These are phyloP conservation scores for Boletus calvinii DNA, from an alignment of 1,284 basidiomycete species.

Conservation along the genomic window DNA sequence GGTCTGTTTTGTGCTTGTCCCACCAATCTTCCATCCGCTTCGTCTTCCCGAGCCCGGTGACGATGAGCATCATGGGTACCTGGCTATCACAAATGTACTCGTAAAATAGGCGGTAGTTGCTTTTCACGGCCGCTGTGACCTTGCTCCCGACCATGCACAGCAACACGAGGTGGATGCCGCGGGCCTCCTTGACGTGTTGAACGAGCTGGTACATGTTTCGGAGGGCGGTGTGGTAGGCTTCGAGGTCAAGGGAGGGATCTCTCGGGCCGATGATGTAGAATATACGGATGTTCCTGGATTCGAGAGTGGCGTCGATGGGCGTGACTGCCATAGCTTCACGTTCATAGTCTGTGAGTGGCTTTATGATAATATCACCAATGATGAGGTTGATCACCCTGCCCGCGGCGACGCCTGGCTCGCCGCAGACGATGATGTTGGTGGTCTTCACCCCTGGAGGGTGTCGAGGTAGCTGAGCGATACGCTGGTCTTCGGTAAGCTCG, in stretches of 20 bases:
- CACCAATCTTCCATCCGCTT: conserved; percentile 33
- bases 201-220: conserved; percentile 22
- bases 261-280: conserved; percentile 24
- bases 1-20: conserved; percentile 23
- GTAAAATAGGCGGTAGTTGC: conserved; percentile 29
- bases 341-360: conserved; percentile 27
- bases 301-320: conserved; percentile 23
- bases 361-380: conserved; percentile 16
- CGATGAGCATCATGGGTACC: conserved; percentile 28
- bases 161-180: conserved; percentile 31
- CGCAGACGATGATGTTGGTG: conserved; percentile 30
- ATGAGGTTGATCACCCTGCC: conserved; percentile 26
- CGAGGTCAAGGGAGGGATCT: conserved; percentile 22
- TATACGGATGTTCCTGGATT: conserved; percentile 22
- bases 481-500: conserved; percentile 16
- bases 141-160: conserved; percentile 28
- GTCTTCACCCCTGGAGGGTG: conserved; percentile 26
- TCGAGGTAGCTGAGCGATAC: conserved; percentile 18
- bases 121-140: conserved; percentile 15
- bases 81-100: conserved; percentile 18
- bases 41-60: conserved; percentile 31
- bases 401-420: conserved; percentile 28
- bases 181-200: conserved; percentile 10
- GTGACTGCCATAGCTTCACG: conserved; percentile 26
- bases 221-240: conserved; percentile 19